Base-by-base conservation (phyloP, 2,329 filamentous ascomycete genomes). In the Trichoderma sp. region DNA sequence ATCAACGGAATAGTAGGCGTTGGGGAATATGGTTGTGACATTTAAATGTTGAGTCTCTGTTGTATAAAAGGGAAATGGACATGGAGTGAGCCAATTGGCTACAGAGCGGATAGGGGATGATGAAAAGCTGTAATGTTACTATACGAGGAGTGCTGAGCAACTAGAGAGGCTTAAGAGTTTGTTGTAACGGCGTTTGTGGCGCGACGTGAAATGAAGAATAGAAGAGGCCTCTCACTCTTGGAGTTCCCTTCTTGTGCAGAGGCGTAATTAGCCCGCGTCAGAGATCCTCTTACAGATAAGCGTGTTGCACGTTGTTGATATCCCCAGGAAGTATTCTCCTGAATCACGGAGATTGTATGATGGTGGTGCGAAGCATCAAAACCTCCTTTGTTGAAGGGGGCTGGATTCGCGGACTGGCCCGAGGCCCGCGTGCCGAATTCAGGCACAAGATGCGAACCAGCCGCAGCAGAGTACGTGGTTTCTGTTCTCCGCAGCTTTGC, bases 391-490 rank as follows among this genome's bases (percentile, higher is more conserved):
- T 69, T n/a, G 55, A 32, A 57, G 65, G 53, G 53, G 34, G 34
- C 66, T 68, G n/a, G 53, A 59, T 55, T 50, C 15, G 4, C 53
- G 55, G 39, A 30, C 36, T 69, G 67, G 61, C 53, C 39, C n/a
- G 15, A 34, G 57, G 67, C 12, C 67, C 57, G 55, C 39, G 57
- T n/a, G 12, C 67, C 67, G 55, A 1, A 62, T 69, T 36, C 32
- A 62, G 67, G 43, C 67, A 69, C 67, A 69, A 53, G 39, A 69
- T 69, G 57, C 67, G 67, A 69, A 43, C 36, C 57, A 36, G 43
- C 57, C 55, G 13, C 34, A n/a, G 39, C 2, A 26, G 26, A 47
- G 9, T 50, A 23, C 43, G 62, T 65, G 28, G 23, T 26, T 26
- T 9, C 34, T 15, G 7, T 13, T 36, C 50, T 62, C 39, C 67